Conservation (phyloP, 352 stramenopile species). For the Globisporangium nunn region DNA sequence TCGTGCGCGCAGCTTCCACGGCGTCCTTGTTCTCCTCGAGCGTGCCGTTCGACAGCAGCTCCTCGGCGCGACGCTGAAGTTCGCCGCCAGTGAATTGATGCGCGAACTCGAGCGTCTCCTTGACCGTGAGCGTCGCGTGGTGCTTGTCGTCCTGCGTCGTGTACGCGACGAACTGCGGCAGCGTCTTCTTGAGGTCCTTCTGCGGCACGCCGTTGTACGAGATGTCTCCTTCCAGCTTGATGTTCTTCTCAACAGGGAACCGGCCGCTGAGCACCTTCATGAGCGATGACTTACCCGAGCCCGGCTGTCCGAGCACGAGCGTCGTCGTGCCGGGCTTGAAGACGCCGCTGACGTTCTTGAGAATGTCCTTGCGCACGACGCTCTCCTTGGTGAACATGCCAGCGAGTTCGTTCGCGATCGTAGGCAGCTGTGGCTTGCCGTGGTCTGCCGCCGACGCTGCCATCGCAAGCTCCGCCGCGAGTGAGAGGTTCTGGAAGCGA, state of each 20-base stretch:
- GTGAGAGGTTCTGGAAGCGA: slow-evolving; percentile 14
- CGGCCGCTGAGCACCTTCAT: slow-evolving; percentile 29
- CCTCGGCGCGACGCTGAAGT: slow-evolving; percentile 4
- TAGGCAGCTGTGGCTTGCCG: slow-evolving; percentile 11
- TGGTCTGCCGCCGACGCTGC: not conserved
- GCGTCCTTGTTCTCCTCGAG: slow-evolving; percentile 13
- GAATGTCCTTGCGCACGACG: slow-evolving; percentile 7
- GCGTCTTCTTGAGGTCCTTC: not conserved
- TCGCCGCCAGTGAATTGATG: slow-evolving; percentile 25
- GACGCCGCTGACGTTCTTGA: slow-evolving; percentile 5
- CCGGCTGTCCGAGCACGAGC: slow-evolving; percentile 19
- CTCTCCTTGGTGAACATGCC: slow-evolving; percentile 6
- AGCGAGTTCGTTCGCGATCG: slow-evolving; percentile 8
- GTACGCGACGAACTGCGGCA: slow-evolving; percentile 20
- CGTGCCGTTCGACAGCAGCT: slow-evolving; percentile 25
- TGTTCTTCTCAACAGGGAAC: slow-evolving; percentile 17
- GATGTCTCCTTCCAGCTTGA: slow-evolving; percentile 18
- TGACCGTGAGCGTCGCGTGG: slow-evolving; percentile 66
- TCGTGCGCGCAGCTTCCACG: not conserved
- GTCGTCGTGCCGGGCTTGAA: slow-evolving; percentile 29
- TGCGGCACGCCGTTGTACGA: slow-evolving; percentile 21
- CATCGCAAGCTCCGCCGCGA: slow-evolving; percentile 9
- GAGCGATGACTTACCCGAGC: slow-evolving; percentile 19
- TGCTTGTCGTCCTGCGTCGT: slow-evolving; percentile 60
- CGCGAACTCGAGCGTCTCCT: slow-evolving; percentile 47